Percentiles rank a stretch among this genome's conserved stretches.
These are phyloP conservation scores for Kwoniella europaea DNA, from an alignment of 768 basidiomycete genomes.

Conservation along the genomic window DNA sequence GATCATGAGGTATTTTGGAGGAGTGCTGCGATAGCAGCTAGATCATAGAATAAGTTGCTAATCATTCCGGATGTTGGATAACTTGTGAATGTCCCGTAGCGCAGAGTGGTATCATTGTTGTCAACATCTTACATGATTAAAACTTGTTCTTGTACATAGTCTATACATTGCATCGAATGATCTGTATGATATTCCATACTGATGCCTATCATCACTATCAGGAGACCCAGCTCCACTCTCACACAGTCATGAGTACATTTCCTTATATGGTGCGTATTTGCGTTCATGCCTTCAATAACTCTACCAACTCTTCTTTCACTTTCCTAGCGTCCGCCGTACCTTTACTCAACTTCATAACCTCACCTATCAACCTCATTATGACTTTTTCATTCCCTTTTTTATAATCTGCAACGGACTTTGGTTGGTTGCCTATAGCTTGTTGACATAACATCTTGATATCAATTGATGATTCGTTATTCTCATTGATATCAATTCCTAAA, in stretches of 20 bases:
- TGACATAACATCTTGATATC: conserved; percentile 63
- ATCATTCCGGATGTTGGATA: no score
- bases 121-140: no score
- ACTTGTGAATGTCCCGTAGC: no score
- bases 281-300: conserved; percentile 6
- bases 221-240: no score
- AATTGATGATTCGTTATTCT: background rate
- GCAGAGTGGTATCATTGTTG: no score
- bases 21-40: conserved; percentile 6
- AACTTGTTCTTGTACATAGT: no score
- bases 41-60: background rate
- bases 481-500: conserved; percentile 8
- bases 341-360: conserved; percentile 79
- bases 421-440: conserved; percentile 70
- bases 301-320: conserved; percentile 63
- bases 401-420: conserved; percentile 70
- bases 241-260: no score
- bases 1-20: conserved; percentile 15
- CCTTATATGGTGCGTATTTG: no score
- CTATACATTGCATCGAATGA: no score
- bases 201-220: no score
- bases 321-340: conserved; percentile 77
- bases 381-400: conserved; percentile 75
- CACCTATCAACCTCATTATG: conserved; percentile 78
- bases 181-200: no score